Base-by-base conservation (phyloP, 805 yeast species). In the Zygotorulaspora sp. region DNA sequence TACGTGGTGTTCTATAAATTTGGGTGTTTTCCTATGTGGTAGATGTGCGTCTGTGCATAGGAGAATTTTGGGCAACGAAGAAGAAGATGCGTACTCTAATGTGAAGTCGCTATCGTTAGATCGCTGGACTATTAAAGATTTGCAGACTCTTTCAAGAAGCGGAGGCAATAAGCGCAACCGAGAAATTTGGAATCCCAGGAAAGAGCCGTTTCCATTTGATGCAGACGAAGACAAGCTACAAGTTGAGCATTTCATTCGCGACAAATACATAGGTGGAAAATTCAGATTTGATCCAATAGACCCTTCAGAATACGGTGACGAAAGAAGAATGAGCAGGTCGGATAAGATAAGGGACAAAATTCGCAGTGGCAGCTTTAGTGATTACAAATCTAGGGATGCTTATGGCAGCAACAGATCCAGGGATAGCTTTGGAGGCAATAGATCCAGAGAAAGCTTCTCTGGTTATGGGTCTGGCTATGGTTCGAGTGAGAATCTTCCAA, bases 11-110 rank as follows among this genome's bases (percentile, higher is more conserved):
- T 55, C 63, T 0, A 35, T 53, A 3, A 57, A 58, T 34, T 41
- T 84, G 29, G 95, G 94, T 18, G 63, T 84, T 4, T 78, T 86
- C 42, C 65, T 86, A 12, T 86, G 95, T 65, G 92, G 92, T 11
- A 67, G 92, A 47, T 86, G 95, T 70, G 90, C 94, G 6, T 77
- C 85, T 3, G 70, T 79, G 22, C 95, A 86, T 60, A 68, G 86
- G 43, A 73, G 74, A 39, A 43, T 56, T 11, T 66, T 84, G 29
- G 84, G 87, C 0, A 50, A 68, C 2, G 45, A 60, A 17, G 53
- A 49, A 20, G 62, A 58, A 31, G 51, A 36, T 7, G 77, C 77
- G 27, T 61, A 80, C 9, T 79, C 89, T 4, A 63, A 67, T 35
- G 85, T 84, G 6, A 83, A 83, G 52, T 80, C 89, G 0, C 64